Base-by-base conservation (phyloP, 75 land plant genomes). In the Chamaecyparis obtusa region DNA sequence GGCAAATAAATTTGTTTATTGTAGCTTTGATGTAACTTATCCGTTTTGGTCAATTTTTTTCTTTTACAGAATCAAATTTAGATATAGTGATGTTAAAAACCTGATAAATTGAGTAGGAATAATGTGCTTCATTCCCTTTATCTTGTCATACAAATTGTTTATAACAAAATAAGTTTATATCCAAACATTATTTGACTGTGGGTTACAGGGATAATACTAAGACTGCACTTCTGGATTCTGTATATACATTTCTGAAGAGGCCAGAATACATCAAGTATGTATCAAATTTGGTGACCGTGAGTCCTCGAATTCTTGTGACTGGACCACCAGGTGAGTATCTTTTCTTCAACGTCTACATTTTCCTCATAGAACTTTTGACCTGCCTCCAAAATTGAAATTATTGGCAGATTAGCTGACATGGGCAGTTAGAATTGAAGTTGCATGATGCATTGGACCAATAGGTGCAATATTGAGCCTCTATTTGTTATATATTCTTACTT, bases 241-340 rank as follows among this genome's bases (percentile, higher is more conserved):
- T 91, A 69, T 91, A 84, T 83, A 69, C 87, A 21, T 89, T 80
- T 87, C 88, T 89, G 27, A 89, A 90, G 86, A 83, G 85, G 55
- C 92, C 91, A 36, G 92, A 91, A 77, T 90, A 84, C 64, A n/a
- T 83, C 78, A 89, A 91, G 86, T 89, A 84, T 83, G 89, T 88
- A 44, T 76, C 88, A 19, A 86, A 89, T 49, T 71, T 91, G 83
- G 88, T 51, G 30, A 86, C 86, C 39, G 91, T 91, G 46, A 89
- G 92, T 85, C 78, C 91, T 46, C 85, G 90, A 49, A 89, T 91
- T 56, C 84, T 91, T 41, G 36, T 91, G 83, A 89, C 90, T 69
- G 92, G 92, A 72, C 92, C 90, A 48, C 90, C 84, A 60, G 92
- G 90, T 91, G 86, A 35, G 83, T 79, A 69, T 79, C 46, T 78